Conservation (phyloP, 2,329 filamentous ascomycete genomes). For the Botryotinia calthae region DNA sequence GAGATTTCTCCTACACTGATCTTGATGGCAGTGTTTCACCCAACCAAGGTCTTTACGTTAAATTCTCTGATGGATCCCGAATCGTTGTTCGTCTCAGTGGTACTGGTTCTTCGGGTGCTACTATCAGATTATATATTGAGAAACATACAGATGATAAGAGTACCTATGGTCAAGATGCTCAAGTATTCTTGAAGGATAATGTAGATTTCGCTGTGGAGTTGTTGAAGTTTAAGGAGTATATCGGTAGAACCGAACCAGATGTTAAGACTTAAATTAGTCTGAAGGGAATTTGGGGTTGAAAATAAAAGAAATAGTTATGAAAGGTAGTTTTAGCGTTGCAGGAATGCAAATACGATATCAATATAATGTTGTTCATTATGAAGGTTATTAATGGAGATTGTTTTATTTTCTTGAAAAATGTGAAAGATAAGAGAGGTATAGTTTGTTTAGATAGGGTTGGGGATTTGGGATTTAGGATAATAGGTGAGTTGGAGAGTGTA, state of each 20-base stretch:
- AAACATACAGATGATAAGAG: conserved; percentile 82
- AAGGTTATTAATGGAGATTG: background rate
- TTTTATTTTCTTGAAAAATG: too few relatives aligned
- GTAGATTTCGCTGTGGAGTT: conserved; percentile 81
- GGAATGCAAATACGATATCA: conserved; percentile 5
- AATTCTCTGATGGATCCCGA: conserved; percentile 90
- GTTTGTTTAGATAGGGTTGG: background rate
- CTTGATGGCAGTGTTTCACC: conserved; percentile 95
- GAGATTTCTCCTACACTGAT: conserved; percentile 97
- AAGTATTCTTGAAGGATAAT: conserved; percentile 90
- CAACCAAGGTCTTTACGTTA: conserved; percentile 93
- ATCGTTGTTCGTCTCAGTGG: conserved; percentile 94
- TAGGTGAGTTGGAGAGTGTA: too few relatives aligned
- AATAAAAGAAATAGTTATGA: background rate
- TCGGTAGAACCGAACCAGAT: conserved; percentile 89
- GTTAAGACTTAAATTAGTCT: conserved; percentile 75
- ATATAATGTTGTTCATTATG: background rate
- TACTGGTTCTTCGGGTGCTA: conserved; percentile 91
- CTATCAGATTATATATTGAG: conserved; percentile 95
- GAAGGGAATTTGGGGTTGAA: background rate
- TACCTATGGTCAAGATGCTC: conserved; percentile 77
- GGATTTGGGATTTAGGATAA: background rate
- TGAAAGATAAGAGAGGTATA: background rate
- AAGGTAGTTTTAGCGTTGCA: conserved; percentile 13
- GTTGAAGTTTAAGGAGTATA: conserved; percentile 89